Evolutionary conservation across 2,329 filamentous ascomycete genomes (phyloP), one percentile per base, ranked within the genome.

Genomic region (Claviceps humidiphila): DNA sequence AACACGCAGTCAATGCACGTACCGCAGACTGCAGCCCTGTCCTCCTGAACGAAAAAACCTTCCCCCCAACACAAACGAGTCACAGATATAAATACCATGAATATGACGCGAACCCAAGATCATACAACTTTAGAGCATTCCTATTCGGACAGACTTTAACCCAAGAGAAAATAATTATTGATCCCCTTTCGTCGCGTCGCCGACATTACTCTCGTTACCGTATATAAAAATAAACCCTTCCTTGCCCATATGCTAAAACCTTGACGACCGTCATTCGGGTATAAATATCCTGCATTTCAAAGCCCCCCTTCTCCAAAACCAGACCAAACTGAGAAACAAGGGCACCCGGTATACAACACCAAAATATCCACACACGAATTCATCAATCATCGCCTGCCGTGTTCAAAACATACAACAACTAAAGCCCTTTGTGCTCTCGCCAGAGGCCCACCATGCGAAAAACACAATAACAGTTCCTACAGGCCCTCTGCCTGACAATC

Each of bases 201-300:
- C 22, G 43, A 30, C 43, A 24, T 46, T 41, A 14, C 30, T 40
- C 44, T 13, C 42, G 17, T 20, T 20, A 20, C 20, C 20, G 26
- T 54, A 38, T 49, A 43, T 26, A 13, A 26, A 26, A 43, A 44
- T 30, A 22, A 47, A 47, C 43, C 24, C 17, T 34, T 11, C 30
- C 30, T 34, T 34, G 30, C 30, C 30, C 30, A 34, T 34, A 34
- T 34, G 30, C 30, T 34, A 4, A 34, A 34, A 34, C 30, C 9
- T 34, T 34, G 30, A 34, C 43, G 24, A n/a, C 53, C 49, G 50
- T 51, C 44, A 52, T 49, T 53, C 48, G 60, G 62, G 60, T 64
- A 65, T 64, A 63, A 24, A 34, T 63, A 62, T 58, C 58, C 60
- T 58, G 53, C 56, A 56, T 58, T 57, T 56, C 49, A 44, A 60